Evolutionary conservation across 2,329 filamentous ascomycete species (phyloP), one percentile per base, ranked within the genome.

Genomic region (Lizonia empirigonia): DNA sequence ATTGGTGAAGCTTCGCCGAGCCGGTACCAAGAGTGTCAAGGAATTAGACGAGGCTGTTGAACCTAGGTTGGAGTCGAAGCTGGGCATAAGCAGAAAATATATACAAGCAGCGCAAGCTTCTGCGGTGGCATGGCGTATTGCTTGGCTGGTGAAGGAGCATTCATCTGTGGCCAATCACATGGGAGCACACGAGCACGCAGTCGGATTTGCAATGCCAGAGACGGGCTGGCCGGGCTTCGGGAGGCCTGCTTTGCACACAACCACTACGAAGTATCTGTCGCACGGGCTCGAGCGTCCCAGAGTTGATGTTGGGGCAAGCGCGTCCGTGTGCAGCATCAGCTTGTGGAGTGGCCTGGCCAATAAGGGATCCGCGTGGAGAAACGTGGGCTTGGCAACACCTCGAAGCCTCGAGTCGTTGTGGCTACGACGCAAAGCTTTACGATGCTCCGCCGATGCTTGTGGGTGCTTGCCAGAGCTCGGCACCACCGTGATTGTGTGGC

Each of bases 11-110:
- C 49, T 50, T 53, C 49, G 57, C 47, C 57, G 50, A 63, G 42
- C 52, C 55, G 54, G 44, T 50, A 48, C 48, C 57, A 53, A 50
- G 47, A 50, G 35, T 26, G 37, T 55, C 55, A 60, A 60, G 58
- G 38, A 41, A 36, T 47, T 53, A 46, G 19, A 52, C 49, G 37
- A 52, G 41, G 49, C 49, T 52, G 40, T 29, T 36, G 49, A 52
- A 46, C 49, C 42, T 52, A 42, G 42, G 37, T 29, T 46, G 42
- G 2, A 27, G 7, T 19, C 8, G 36, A 44, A 44, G 23, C 42
- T 46, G 49, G 49, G 49, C 49, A 42, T 37, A 41, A 27, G 49
- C 49, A 46, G 32, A 46, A 52, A 32, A 36, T 52, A 52, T 52
- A 52, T 52, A 52, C 49, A 15, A 32, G 24, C 24, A 15, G 23